Evolutionary conservation across 768 basidiomycete genomes (phyloP), one percentile per base, ranked within the genome.

Genomic region (Glaciozyma antarctica): DNA sequence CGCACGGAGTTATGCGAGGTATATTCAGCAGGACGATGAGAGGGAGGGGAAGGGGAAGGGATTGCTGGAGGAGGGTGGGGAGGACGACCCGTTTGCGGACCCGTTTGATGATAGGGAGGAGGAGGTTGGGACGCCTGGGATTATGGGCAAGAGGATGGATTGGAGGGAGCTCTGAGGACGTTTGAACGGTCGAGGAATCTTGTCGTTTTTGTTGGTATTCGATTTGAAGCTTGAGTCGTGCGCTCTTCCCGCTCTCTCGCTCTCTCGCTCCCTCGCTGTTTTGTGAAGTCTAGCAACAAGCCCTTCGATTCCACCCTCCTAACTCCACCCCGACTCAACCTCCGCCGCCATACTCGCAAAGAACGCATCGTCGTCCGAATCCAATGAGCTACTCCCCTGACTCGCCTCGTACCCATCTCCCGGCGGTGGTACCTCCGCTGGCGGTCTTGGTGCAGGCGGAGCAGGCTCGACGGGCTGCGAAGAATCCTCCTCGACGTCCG

Each of bases 71-170:
- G 63, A 62, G 51, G 49, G 47, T 5, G 62, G 58, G 17, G 63
- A 62, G 21, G 67, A 86, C 58, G 88, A 93, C 75, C 92, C 92
- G 0, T 95, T 94, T 76, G 91, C 91, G 5, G 92, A 97, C 62
- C 73, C 74, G 58, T n/a, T 24, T 24, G 69, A 58, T 53, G 65
- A 72, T 68, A 65, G 22, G 12, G 60, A 47, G 38, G 26, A 13
- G 45, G 60, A 61, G 28, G 62, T 62, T 7, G 34, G 60, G 49
- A 63, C 76, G 10, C 77, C 77, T 0, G 71, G 73, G 8, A 74
- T 74, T 43, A 64, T 67, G 62, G 74, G 75, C 52, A 73, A 70
- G 67, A 71, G 78, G 63, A 73, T 75, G 77, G 75, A 77, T 61
- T 78, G 77, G 69, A 65, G 44, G 53, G 69, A 67, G 60, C n/a